Evolutionary conservation across 2,329 filamentous ascomycete genomes (phyloP).

Genomic region (Alternaria longipes): DNA sequence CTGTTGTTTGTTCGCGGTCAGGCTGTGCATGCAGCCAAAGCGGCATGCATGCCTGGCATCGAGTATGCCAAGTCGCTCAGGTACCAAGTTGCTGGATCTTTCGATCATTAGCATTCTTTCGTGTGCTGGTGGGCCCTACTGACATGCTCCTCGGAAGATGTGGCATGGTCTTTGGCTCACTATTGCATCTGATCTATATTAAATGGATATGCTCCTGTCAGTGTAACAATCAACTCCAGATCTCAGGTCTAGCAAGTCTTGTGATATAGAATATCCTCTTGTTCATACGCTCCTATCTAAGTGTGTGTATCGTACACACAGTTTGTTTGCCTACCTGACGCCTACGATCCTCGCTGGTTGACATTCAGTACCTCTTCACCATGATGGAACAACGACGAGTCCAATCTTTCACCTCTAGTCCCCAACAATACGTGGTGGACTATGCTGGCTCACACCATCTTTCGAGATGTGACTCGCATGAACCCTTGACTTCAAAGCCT

Average conservation of each 20-base stretch:
- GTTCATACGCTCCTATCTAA: neutral
- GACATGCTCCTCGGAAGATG: constrained; percentile 7
- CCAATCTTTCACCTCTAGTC: constrained; percentile 19
- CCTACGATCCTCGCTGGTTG: neutral
- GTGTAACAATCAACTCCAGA: constrained; percentile 4
- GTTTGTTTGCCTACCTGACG: neutral
- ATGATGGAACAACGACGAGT: constrained; percentile 21
- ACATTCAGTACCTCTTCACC: constrained; percentile 4
- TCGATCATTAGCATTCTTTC: constrained; percentile 24
- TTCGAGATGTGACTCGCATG: constrained; percentile 3
- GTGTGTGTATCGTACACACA: neutral
- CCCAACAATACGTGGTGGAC: constrained; percentile 18
- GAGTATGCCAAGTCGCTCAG: constrained; percentile 23
- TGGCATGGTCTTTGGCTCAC: constrained; percentile 6
- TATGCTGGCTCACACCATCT: constrained; percentile 7
- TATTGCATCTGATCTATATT: constrained; percentile 21
- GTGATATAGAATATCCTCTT: neutral
- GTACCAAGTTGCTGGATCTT: constrained; percentile 28
- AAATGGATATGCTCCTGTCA: constrained; percentile 4
- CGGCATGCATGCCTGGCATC: constrained; percentile 20
- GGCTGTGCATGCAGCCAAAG: constrained; percentile 21
- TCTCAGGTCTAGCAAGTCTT: neutral
- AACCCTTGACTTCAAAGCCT: constrained; percentile 6
- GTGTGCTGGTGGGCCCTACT: constrained; percentile 11
- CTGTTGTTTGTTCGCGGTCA: constrained; percentile 27